phyloP scores from a whole-genome alignment of 1,284 basidiomycete genomes.

The Marasmius sp. region DNA sequence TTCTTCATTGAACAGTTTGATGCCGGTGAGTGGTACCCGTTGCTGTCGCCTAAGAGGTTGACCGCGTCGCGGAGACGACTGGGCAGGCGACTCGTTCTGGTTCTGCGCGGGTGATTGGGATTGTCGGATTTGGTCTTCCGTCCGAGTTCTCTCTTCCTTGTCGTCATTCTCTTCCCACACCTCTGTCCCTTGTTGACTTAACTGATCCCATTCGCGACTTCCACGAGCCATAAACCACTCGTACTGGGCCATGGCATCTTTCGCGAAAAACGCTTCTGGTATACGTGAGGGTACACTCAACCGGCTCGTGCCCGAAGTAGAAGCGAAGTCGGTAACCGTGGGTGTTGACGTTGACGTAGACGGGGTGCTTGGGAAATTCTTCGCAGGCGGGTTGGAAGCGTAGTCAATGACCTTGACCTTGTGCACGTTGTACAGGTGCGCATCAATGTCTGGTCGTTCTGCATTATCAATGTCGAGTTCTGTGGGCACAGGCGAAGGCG shows the following conservation, averaged over 20 bases:
- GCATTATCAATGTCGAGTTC: neutral
- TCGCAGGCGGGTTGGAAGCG: neutral
- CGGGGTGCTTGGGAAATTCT: no score
- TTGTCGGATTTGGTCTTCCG: neutral
- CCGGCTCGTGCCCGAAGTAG: neutral
- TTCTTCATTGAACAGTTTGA: neutral
- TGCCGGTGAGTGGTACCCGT: neutral
- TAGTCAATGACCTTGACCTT: neutral
- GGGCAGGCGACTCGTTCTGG: neutral
- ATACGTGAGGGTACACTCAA: neutral
- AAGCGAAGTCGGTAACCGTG: neutral
- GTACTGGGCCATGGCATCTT: neutral
- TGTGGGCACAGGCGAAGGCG: neutral
- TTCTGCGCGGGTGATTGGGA: neutral
- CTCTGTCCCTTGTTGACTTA: neutral
- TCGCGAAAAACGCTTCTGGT: neutral
- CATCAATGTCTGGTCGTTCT: neutral
- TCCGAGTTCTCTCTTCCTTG: neutral
- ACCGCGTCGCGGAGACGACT: neutral
- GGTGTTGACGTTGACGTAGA: no score
- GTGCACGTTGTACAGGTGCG: neutral
- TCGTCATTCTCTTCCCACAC: neutral
- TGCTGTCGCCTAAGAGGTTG: neutral
- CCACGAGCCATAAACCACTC: constrained; percentile 1
- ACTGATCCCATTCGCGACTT: neutral